Evolutionary conservation across 164 flowering plant species (phyloP).

Genomic region (Cinnamomum micranthum): DNA sequence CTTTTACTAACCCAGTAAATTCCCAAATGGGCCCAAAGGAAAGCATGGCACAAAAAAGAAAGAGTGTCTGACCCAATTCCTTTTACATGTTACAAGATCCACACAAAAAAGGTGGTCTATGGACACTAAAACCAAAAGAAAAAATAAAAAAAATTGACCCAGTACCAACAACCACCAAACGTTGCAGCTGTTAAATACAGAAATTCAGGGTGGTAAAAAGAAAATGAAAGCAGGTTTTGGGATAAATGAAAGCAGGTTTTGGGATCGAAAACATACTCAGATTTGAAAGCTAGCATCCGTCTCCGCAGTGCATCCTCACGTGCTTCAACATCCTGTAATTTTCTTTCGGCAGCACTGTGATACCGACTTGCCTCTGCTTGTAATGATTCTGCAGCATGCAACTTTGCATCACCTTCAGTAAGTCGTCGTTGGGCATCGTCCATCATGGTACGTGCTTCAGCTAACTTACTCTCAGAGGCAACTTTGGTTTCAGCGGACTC

Average conservation of each 20-base stretch:
- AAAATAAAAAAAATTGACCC: too few species aligned
- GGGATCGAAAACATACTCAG: conserved; percentile 57
- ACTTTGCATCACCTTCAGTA: conserved; percentile 61
- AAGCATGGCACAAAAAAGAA: too few species aligned
- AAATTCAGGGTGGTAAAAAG: not conserved
- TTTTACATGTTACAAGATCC: too few species aligned
- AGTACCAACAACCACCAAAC: too few species aligned
- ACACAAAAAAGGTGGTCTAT: too few species aligned
- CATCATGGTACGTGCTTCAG: conserved; percentile 63
- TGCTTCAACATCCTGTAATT: conserved; percentile 77
- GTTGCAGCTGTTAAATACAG: not conserved
- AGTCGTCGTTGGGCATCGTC: conserved; percentile 65
- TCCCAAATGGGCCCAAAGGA: too few species aligned
- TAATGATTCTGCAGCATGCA: conserved; percentile 66
- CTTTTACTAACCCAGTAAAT: too few species aligned
- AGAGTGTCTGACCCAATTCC: too few species aligned
- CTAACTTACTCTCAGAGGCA: conserved; percentile 64
- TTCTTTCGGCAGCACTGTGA: conserved; percentile 73
- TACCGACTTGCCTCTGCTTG: conserved; percentile 67
- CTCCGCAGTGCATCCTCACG: conserved; percentile 88
- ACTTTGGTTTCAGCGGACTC: conserved; percentile 85
- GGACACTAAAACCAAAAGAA: too few species aligned
- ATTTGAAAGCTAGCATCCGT: conserved; percentile 49
- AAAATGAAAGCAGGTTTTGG: not conserved
- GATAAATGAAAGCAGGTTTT: not conserved